phyloP scores from a whole-genome alignment of 331 rosid species.

The Quercus lobata region DNA sequence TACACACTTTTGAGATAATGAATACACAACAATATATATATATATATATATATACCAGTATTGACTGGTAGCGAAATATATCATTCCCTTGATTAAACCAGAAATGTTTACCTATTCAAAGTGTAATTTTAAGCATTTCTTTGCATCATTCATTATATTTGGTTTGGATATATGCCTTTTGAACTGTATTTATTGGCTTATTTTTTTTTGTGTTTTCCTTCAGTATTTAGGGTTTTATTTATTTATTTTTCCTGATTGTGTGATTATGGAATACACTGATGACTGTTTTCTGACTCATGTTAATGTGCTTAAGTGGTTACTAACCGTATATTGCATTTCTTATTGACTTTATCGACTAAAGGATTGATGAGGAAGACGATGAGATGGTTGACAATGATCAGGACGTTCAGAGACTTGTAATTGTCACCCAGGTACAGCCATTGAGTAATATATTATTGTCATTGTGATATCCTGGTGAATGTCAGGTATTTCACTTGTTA shows the following conservation, averaged over 20 bases:
- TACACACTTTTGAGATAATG: too few relatives aligned
- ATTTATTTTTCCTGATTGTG: not conserved
- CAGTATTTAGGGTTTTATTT: not conserved
- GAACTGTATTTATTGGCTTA: not conserved
- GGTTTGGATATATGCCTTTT: not conserved
- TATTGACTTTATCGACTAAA: slow-evolving; percentile 28
- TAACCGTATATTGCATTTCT: slow-evolving; percentile 7
- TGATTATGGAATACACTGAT: not conserved
- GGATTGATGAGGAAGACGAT: slow-evolving; percentile 85
- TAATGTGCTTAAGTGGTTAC: slow-evolving; percentile 2
- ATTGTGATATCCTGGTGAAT: not conserved
- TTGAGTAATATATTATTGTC: not conserved
- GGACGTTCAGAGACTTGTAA: slow-evolving; percentile 88
- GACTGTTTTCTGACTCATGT: slow-evolving; percentile 8
- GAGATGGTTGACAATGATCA: slow-evolving; percentile 71
- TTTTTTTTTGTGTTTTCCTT: not conserved
- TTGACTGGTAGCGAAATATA: too few relatives aligned
- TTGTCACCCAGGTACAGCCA: slow-evolving; percentile 82
- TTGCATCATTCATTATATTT: not conserved
- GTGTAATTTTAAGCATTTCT: not conserved
- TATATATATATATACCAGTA: too few relatives aligned
- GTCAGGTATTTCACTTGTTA: not conserved
- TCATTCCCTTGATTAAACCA: too few relatives aligned
- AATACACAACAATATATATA: too few relatives aligned
- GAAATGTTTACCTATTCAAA: not conserved